Evolutionary conservation across 1,139 yeast genomes (phyloP).

Genomic region (Candida dubliniensis): DNA sequence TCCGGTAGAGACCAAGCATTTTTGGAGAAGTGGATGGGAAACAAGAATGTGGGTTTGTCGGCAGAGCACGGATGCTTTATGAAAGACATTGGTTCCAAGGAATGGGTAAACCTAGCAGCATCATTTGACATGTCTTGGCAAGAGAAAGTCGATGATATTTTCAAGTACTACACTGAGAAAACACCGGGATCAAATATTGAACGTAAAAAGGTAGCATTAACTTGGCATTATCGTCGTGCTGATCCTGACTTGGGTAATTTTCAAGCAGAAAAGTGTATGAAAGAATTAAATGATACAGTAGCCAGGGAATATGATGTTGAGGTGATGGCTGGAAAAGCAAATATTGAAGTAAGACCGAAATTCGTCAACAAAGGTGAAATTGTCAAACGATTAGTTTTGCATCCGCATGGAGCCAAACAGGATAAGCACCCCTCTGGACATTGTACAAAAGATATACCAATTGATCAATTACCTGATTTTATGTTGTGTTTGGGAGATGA

Average conservation of each 20-base stretch:
- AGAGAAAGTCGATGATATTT: constrained; percentile 68
- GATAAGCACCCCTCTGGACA: constrained; percentile 18
- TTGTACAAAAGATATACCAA: constrained; percentile 23
- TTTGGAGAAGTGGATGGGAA: constrained; percentile 85
- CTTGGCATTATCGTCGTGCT: constrained; percentile 96
- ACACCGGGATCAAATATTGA: constrained; percentile 92
- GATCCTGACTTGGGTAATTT: constrained; percentile 90
- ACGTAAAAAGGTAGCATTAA: constrained; percentile 85
- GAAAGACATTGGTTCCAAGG: constrained; percentile 58
- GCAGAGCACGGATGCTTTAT: constrained; percentile 98
- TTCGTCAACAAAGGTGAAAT: constrained; percentile 97
- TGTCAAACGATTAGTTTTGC: constrained; percentile 72
- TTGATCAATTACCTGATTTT: constrained; percentile 70
- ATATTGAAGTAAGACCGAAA: constrained; percentile 91
- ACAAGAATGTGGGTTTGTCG: constrained; percentile 70
- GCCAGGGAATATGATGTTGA: constrained; percentile 78
- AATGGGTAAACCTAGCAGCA: constrained; percentile 86
- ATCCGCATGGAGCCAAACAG: constrained; percentile 54
- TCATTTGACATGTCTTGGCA: constrained; percentile 95
- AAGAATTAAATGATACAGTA: constrained; percentile 60
- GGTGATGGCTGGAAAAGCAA: constrained; percentile 92
- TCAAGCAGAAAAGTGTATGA: constrained; percentile 75
- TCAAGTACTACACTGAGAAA: constrained; percentile 71
- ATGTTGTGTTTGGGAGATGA: constrained; percentile 93
- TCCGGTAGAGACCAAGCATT: constrained; percentile 94